phyloP scores from a whole-genome alignment of 2,329 filamentous ascomycete genomes.

The Trichoderma sp. region DNA sequence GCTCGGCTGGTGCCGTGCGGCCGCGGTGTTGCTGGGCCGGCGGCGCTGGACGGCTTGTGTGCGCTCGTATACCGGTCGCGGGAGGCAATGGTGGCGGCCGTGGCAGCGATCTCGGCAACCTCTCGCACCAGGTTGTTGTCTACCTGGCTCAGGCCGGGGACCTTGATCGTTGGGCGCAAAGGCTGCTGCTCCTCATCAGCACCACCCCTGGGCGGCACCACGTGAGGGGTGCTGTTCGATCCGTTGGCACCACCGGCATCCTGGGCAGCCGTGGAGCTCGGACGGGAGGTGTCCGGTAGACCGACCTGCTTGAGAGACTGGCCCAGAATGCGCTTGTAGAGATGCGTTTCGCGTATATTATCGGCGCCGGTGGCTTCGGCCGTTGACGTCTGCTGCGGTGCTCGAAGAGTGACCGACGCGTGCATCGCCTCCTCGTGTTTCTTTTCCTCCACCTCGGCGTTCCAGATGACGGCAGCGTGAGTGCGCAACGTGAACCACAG shows the following conservation, averaged over 20 bases:
- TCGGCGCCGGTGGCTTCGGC: conserved; percentile 57
- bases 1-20: conserved; percentile 36
- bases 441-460: conserved; percentile 76
- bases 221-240: conserved; percentile 56
- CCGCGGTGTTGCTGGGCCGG: conserved; percentile 27
- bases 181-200: conserved; percentile 38
- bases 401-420: conserved; percentile 29
- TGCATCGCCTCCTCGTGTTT: conserved; percentile 55
- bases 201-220: conserved; percentile 68
- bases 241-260: conserved; percentile 41
- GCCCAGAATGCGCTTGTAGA: conserved; percentile 91
- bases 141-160: conserved; percentile 69
- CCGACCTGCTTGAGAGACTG: conserved; percentile 86
- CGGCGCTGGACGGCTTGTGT: conserved; percentile 38
- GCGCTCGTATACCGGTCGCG: conserved; percentile 54
- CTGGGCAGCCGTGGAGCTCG: conserved; percentile 37
- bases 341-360: conserved; percentile 72
- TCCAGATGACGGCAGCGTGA: conserved; percentile 97
- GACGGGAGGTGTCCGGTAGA: conserved; percentile 47
- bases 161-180: conserved; percentile 45
- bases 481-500: conserved; percentile 94
- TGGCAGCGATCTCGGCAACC: conserved; percentile 90
- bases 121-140: conserved; percentile 84
- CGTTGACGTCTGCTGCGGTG: conserved; percentile 37
- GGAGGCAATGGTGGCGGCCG: conserved; percentile 82